Percentiles rank a stretch among this genome's conserved stretches.
Evolutionary conservation across 192 early-diverging fungal species (phyloP).

Genomic region (Phycomyces nitens): DNA sequence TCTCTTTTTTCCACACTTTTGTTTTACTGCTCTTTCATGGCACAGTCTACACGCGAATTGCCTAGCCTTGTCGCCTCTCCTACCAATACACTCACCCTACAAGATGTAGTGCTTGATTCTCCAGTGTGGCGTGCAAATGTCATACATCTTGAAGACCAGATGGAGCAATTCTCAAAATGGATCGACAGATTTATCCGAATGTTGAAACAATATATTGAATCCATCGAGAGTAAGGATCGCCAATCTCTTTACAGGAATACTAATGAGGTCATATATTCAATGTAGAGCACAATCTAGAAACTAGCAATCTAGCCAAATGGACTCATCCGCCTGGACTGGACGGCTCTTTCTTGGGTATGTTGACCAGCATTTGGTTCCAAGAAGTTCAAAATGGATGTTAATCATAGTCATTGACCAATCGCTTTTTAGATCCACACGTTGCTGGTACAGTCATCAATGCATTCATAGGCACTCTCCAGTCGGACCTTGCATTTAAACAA

Average conservation of each 20-base stretch:
- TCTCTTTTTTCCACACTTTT: too few relatives aligned
- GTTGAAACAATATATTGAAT: conserved; percentile 36
- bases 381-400: not conserved
- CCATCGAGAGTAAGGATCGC: conserved; percentile 33
- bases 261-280: not conserved
- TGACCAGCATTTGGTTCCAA: not conserved
- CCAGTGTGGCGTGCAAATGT: conserved; percentile 54
- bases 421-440: conserved; percentile 33
- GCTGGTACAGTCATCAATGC: conserved; percentile 42
- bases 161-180: conserved; percentile 56
- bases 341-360: conserved; percentile 30
- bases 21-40: not conserved
- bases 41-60: not conserved
- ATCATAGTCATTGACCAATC: too few relatives aligned
- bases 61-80: conserved; percentile 24
- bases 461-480: conserved; percentile 43
- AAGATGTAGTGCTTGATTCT: conserved; percentile 51
- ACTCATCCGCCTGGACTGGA: conserved; percentile 14
- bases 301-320: conserved; percentile 27
- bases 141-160: conserved; percentile 50
- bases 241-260: not conserved
- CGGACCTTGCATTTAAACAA: conserved; percentile 41
- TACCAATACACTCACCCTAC: conserved; percentile 38
- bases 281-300: conserved; percentile 32
- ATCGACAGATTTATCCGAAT: conserved; percentile 38